These are phyloP conservation scores for Epichloe aotearoae DNA, from an alignment of 2,329 filamentous ascomycete species.

Conservation along the genomic window DNA sequence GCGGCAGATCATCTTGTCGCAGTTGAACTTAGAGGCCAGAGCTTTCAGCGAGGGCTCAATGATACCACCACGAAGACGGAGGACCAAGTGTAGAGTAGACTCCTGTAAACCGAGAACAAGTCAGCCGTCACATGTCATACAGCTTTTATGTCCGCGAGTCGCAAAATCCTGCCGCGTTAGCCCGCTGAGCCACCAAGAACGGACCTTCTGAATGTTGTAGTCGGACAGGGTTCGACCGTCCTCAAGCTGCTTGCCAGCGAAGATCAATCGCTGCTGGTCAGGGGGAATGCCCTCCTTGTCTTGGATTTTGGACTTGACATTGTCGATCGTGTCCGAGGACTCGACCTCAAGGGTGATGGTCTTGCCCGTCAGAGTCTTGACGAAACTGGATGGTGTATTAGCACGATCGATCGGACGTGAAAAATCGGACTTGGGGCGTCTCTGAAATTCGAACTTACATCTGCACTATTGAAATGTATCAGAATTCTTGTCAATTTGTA, in stretches of 20 bases:
- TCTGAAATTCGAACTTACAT: constrained; percentile 50
- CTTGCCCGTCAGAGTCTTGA: constrained; percentile 99
- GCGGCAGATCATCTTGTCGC: constrained; percentile 99
- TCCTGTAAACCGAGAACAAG: constrained; percentile 41
- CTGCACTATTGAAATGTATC: constrained; percentile 56
- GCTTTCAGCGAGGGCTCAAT: constrained; percentile 98
- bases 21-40: constrained; percentile 98
- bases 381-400: constrained; percentile 57
- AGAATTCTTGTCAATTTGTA: constrained; percentile 22
- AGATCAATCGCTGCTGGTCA: constrained; percentile 97
- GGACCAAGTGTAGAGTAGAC: constrained; percentile 95
- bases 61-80: constrained; percentile 98
- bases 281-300: constrained; percentile 97
- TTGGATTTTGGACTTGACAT: constrained; percentile 99
- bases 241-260: constrained; percentile 98
- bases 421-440: background rate
- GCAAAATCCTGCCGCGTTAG: background rate
- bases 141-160: background rate
- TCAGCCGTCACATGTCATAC: background rate
- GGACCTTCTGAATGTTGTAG: constrained; percentile 99
- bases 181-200: constrained; percentile 14
- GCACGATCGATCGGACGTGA: constrained; percentile 10
- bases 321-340: constrained; percentile 98
- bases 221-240: constrained; percentile 92
- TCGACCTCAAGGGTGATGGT: constrained; percentile 99